Base-by-base conservation (phyloP, 192 early-diverging fungal species). In the Coemansia sp. region DNA sequence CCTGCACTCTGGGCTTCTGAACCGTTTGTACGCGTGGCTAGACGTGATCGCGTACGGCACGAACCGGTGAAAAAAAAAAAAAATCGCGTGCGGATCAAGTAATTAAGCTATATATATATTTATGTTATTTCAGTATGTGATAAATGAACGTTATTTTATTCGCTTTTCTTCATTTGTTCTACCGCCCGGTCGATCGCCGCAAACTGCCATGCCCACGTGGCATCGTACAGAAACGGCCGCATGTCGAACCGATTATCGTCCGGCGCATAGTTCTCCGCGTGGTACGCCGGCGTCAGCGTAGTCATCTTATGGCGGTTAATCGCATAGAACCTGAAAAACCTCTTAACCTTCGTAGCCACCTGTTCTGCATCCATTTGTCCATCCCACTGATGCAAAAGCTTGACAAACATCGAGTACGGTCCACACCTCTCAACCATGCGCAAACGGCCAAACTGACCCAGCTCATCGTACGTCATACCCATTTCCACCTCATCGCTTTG, bases 291-390 rank as follows among this genome's bases (percentile, higher is more conserved):
- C 7, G 98, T 98, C 8, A 99, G 70, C 0, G 97, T 94, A 8
- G 98, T 99, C 86, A 97, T 94, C 85, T 99, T 99, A 85, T 99
- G 98, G 43, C 98, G 89, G 86, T 99, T 99, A 64, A 99, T 95
- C 7, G 96, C 87, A 71, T 98, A 97, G 79, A 88, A 99, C 67
- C 91, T 95, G 78, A 97, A 99, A 81, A 99, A 98, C 12, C 86
- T 80, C 81, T 98, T 98, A 55, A 99, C 96, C 66, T 98, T 98
- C 11, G 74, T 84, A 0, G 94, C 96, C 69, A 99, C 87, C 89
- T 94, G 65, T 11, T 56, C 18, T 18, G 82, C 57, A 28, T 64
- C 22, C 51, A 78, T 57, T 20, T 53, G 37, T 15, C 73, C 67
- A 34, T 67, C 64, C 97, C 96, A 98, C 17, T 88, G 75, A 64